These are phyloP conservation scores for Tricholoma hemisulphureum DNA, from an alignment of 768 basidiomycete species.

Conservation along the genomic window DNA sequence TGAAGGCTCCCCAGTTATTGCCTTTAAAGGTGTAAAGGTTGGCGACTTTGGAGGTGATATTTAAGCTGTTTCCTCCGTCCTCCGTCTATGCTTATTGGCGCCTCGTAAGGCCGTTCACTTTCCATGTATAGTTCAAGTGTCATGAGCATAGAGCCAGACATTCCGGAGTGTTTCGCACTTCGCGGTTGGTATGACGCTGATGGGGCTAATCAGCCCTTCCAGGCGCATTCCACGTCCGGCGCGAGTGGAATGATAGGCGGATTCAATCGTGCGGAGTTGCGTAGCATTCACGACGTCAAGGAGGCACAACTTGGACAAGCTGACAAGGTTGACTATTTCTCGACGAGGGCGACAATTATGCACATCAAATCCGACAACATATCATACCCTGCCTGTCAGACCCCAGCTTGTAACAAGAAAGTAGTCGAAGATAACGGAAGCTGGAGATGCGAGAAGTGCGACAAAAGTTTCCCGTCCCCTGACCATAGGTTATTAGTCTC, in stretches of 20 bases:
- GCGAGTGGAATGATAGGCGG: slow-evolving; percentile 34
- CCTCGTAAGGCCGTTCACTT: slow-evolving; percentile 66
- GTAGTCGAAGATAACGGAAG: slow-evolving; percentile 61
- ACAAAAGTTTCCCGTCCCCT: slow-evolving; percentile 64
- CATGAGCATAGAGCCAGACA: slow-evolving; percentile 86
- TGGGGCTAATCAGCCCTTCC: slow-evolving; percentile 65
- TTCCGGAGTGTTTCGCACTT: slow-evolving; percentile 81
- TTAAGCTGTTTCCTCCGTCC: background rate
- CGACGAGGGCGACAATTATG: slow-evolving; percentile 77
- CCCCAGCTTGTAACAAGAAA: slow-evolving; percentile 85
- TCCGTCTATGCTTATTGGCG: slow-evolving; percentile 4
- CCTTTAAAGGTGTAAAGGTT: slow-evolving; percentile 92
- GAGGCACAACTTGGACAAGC: slow-evolving; percentile 70
- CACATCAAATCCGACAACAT: slow-evolving; percentile 83
- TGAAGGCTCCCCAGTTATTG: slow-evolving; percentile 67
- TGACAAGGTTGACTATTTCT: slow-evolving; percentile 81
- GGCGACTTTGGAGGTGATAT: slow-evolving; percentile 83
- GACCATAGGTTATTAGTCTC: slow-evolving; percentile 73
- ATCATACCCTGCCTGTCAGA: slow-evolving; percentile 86
- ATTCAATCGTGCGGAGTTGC: slow-evolving; percentile 73
- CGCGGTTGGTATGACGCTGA: slow-evolving; percentile 89
- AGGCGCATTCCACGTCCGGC: slow-evolving; percentile 57
- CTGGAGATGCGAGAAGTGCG: slow-evolving; percentile 97
- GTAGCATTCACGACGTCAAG: slow-evolving; percentile 75
- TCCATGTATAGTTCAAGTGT: slow-evolving; percentile 80